These are phyloP conservation scores for Metschnikowia noctiluminum DNA, from an alignment of 805 yeast genomes.

Conservation along the genomic window DNA sequence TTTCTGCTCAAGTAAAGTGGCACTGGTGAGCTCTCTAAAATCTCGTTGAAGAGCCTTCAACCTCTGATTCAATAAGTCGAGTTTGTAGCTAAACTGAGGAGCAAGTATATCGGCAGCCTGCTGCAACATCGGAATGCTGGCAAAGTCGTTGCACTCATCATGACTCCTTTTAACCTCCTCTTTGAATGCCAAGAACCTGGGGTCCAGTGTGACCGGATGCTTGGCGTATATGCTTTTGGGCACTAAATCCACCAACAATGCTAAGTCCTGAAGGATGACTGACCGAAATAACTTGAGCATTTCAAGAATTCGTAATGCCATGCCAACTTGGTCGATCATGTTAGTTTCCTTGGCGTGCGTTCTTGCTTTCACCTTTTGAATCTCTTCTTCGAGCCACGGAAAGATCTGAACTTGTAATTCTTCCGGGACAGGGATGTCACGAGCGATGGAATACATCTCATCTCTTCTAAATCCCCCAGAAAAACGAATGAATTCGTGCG, in stretches of 20 bases:
- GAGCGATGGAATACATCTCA: conserved; percentile 2
- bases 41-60: background rate
- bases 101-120: background rate
- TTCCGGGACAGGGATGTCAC: conserved; percentile 1
- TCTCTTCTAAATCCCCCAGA: conserved; percentile 2
- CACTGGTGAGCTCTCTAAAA: too few relatives aligned
- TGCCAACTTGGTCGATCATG: too few relatives aligned
- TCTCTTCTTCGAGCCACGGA: conserved; percentile 5
- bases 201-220: background rate
- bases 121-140: background rate
- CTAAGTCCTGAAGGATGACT: conserved; percentile 8
- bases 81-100: background rate
- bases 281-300: conserved; percentile 5
- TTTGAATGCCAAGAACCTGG: background rate
- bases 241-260: background rate
- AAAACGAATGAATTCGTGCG: conserved; percentile 1
- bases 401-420: background rate
- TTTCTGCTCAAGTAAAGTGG: too few relatives aligned
- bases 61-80: background rate
- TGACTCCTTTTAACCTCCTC: background rate
- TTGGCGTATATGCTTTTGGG: background rate
- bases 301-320: background rate
- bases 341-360: background rate
- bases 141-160: background rate
- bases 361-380: background rate